phyloP scores from a whole-genome alignment of 345 rosid genomes.

The Pugionium cornutum region DNA sequence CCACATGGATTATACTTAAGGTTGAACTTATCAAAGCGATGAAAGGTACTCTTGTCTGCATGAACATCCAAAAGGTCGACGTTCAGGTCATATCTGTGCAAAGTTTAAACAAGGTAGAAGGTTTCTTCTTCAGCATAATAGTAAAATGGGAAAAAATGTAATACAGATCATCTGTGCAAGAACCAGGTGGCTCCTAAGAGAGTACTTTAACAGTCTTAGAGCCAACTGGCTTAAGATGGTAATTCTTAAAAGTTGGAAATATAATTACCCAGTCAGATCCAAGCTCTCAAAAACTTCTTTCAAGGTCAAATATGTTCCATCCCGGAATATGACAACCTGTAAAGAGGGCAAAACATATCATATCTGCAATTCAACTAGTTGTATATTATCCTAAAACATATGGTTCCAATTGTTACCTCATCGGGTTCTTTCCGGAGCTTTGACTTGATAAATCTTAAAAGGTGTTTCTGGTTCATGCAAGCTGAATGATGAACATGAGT shows the following conservation, averaged over 20 bases:
- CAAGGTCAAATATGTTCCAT: conserved; percentile 95
- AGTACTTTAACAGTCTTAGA: conserved; percentile 8
- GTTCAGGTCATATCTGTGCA: conserved; percentile 82
- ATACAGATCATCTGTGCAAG: neutral
- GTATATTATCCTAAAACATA: neutral
- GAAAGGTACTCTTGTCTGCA: conserved; percentile 99
- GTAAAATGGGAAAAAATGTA: neutral
- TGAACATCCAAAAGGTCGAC: conserved; percentile 99
- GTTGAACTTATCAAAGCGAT: conserved; percentile 98
- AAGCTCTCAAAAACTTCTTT: conserved; percentile 96
- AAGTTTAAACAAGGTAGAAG: conserved; percentile 25
- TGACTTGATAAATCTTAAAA: conserved; percentile 95
- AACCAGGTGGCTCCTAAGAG: neutral
- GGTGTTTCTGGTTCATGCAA: conserved; percentile 99
- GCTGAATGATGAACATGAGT: conserved; percentile 99
- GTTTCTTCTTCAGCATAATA: conserved; percentile 6
- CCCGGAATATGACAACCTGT: conserved; percentile 98
- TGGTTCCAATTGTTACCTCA: conserved; percentile 59
- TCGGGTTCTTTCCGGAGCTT: conserved; percentile 96
- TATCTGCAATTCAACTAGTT: neutral
- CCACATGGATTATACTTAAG: conserved; percentile 99
- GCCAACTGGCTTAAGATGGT: conserved; percentile 6
- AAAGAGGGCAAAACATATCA: conserved; percentile 10
- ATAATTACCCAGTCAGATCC: conserved; percentile 81
- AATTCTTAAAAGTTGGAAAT: neutral